phyloP scores from a whole-genome alignment of 257 asterid genomes.

The Primulina eburnea region DNA sequence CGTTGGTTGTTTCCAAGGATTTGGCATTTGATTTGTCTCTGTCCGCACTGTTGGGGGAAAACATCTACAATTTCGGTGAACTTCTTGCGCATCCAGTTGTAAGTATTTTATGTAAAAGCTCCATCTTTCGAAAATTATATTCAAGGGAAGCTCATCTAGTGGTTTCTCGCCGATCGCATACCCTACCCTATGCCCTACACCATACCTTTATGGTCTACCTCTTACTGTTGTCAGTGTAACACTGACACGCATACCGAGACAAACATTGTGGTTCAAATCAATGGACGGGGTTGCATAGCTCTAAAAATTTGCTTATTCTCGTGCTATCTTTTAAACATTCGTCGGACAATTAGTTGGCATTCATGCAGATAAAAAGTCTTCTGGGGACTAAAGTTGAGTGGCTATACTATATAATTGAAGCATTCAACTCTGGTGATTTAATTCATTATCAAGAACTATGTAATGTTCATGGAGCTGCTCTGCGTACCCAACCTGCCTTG shows the following conservation, averaged over 20 bases:
- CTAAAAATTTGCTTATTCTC: constrained; percentile 8
- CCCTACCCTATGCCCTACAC: not conserved
- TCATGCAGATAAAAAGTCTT: constrained; percentile 76
- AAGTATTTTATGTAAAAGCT: constrained; percentile 34
- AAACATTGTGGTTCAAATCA: not conserved
- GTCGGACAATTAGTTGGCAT: constrained; percentile 6
- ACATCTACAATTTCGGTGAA: constrained; percentile 94
- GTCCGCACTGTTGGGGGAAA: constrained; percentile 92
- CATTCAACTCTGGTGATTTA: constrained; percentile 82
- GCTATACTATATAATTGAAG: constrained; percentile 86
- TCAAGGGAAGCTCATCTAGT: not conserved
- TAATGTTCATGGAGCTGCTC: constrained; percentile 72
- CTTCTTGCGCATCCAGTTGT: constrained; percentile 96
- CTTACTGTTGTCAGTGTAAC: not conserved
- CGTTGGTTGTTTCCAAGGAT: constrained; percentile 46
- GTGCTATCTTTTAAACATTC: not conserved
- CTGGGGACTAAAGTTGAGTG: constrained; percentile 83
- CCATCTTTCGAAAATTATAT: constrained; percentile 12
- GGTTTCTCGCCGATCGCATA: not conserved
- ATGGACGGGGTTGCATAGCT: constrained; percentile 3
- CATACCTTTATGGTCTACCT: not conserved
- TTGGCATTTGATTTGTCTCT: constrained; percentile 92
- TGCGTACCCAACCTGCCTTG: constrained; percentile 79
- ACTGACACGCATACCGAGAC: not conserved
- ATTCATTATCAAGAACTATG: constrained; percentile 86